A percentile compares a stretch with the other conserved stretches of the same genome.
Conservation (phyloP, 345 rosid species). For the Citrus maxima region DNA sequence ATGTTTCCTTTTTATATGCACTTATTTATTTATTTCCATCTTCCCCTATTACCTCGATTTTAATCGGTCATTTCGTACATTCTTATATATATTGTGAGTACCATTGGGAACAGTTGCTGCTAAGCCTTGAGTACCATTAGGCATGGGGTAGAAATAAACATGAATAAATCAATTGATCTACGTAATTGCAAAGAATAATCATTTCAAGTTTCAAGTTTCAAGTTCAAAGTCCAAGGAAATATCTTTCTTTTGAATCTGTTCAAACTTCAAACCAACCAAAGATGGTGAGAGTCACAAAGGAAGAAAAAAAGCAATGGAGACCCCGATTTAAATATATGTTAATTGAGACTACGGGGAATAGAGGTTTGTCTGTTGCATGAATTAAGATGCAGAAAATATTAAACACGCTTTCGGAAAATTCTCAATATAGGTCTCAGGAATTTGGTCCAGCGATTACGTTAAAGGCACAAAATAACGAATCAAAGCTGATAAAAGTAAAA, state of each 20-base stretch:
- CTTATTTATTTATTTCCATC: not conserved
- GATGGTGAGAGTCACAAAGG: not conserved
- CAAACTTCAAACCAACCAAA: not conserved
- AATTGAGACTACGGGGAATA: not conserved
- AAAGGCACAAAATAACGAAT: not conserved
- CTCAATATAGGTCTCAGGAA: not conserved
- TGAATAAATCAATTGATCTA: not conserved
- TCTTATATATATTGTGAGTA: too few species aligned
- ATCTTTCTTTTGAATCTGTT: too few species aligned
- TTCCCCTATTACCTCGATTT: not conserved
- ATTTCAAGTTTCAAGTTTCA: not conserved
- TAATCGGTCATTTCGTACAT: not conserved
- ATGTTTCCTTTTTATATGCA: not conserved
- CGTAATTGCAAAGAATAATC: not conserved
- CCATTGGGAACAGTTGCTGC: too few species aligned
- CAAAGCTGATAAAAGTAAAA: not conserved
- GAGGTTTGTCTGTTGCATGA: not conserved
- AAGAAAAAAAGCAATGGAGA: not conserved
- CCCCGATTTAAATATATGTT: not conserved
- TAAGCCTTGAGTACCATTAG: too few species aligned
- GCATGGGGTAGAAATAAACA: not conserved
- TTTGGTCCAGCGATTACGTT: constrained; percentile 3
- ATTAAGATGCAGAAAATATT: not conserved
- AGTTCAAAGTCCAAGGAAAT: not conserved
- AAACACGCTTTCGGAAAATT: not conserved